Evolutionary conservation across 2,329 filamentous ascomycete genomes (phyloP), one percentile per base, ranked within the genome.

Genomic region (Cladophialophora exuberans): DNA sequence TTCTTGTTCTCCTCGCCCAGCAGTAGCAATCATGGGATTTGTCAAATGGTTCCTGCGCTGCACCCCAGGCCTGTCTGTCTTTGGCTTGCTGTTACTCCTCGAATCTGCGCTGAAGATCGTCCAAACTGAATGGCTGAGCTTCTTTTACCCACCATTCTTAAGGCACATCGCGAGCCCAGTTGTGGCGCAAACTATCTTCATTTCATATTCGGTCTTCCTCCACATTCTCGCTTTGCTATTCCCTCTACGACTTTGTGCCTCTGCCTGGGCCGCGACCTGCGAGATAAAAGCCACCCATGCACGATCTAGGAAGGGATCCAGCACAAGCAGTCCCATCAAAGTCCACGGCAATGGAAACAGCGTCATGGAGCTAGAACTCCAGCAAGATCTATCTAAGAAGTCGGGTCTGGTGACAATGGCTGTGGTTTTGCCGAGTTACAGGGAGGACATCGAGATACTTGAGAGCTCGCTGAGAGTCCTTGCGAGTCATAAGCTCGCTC

Each of bases 341-440:
- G 80, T 77, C 67, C 78, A 83, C 62, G 74, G 77, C 25, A 79
- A 77, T 51, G 79, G 84, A 50, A 64, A 76, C 6, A 79, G 83
- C 38, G 62, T 71, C 25, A 77, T 80, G 31, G 72, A 78, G 35
- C 73, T 73, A 20, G 66, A 70, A 18, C n/a, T 10, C 13, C 35
- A 54, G 15, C 49, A 43, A 23, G 31, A 30, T 20, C 28, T 17
- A n/a, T 17, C 33, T 2, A 47, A 42, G 18, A 11, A 42, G 6
- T 11, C 43, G 11, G 43, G 45, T 13, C 20, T 18, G 7, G 70
- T 87, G 52, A 72, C 87, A 25, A 84, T 88, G 66, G 84, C 82
- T 11, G 87, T 90, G 58, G 76, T 89, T 60, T 77, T 90, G 38
- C 87, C 87, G 15, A 88, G 88, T 65, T 90, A 89, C 73, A 87